These are phyloP conservation scores for Fraxinus angustifolia DNA, from an alignment of 305 asterid species.

Conservation along the genomic window DNA sequence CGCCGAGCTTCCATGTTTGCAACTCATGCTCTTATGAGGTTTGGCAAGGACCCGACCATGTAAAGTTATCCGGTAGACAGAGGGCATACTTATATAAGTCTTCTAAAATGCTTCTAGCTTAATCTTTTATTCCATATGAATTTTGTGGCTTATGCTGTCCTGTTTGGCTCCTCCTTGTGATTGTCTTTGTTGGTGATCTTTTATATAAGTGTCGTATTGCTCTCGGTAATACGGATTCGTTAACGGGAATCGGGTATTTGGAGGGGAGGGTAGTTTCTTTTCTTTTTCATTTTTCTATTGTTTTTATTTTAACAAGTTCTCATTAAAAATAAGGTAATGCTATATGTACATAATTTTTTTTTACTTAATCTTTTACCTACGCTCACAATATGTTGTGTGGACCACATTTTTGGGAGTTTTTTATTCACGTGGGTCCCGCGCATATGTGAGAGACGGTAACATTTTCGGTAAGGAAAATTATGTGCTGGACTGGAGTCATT, in stretches of 20 bases:
- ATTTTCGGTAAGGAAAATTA: no score
- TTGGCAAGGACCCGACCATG: constrained; percentile 68
- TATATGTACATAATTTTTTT: no score
- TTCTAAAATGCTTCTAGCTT: background rate
- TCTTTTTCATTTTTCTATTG: background rate
- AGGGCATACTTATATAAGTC: background rate
- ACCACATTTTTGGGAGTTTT: no score
- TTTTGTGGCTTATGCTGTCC: background rate
- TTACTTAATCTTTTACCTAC: no score
- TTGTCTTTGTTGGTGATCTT: background rate
- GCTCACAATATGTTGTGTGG: no score
- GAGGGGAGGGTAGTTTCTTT: background rate
- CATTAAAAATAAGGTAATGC: no score
- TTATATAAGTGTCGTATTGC: background rate
- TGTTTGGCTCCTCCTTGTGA: background rate
- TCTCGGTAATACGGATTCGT: background rate
- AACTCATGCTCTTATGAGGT: constrained; percentile 74
- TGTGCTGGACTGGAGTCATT: background rate
- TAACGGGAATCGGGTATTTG: background rate
- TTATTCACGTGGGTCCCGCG: no score
- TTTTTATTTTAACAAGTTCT: no score
- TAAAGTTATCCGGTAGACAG: constrained; percentile 8
- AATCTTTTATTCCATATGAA: background rate
- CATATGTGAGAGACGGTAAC: no score
- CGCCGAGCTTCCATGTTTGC: constrained; percentile 63